phyloP scores from a whole-genome alignment of 768 basidiomycete genomes.

The Psilocybe tampanensis region DNA sequence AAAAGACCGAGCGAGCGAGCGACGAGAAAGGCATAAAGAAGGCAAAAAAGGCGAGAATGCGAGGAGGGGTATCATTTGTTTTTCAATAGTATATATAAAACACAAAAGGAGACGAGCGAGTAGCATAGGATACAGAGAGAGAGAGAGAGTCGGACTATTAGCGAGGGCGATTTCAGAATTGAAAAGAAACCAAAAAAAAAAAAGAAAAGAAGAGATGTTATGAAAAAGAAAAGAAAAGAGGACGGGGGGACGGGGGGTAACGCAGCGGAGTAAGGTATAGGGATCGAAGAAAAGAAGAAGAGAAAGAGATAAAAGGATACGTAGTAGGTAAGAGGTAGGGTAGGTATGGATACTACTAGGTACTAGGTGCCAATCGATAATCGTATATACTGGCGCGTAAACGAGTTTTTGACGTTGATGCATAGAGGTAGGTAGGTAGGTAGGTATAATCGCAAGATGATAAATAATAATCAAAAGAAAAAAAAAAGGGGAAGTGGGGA shows the following conservation, averaged over 20 bases:
- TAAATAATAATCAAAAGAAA: neutral
- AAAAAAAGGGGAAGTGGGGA: neutral
- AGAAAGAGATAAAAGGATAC: conserved; percentile 1
- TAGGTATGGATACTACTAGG: neutral
- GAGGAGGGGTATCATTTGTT: conserved; percentile 1
- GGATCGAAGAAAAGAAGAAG: neutral
- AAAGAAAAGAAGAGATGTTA: neutral
- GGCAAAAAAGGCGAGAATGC: neutral
- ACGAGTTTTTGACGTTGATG: no score
- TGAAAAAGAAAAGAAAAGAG: neutral
- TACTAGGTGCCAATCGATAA: no score
- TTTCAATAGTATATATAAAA: no score
- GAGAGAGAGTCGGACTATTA: no score
- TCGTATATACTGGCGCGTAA: no score
- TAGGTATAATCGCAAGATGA: neutral
- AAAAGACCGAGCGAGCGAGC: neutral
- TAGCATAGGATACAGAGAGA: neutral
- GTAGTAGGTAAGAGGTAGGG: neutral
- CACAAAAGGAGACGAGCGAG: neutral
- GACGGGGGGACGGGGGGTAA: neutral
- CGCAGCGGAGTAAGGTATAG: neutral
- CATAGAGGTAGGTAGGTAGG: conserved; percentile 1
- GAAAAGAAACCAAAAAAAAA: neutral
- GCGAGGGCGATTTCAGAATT: no score
- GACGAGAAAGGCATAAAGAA: no score